A percentile compares a stretch with the other conserved stretches of the same genome.
phyloP scores from a whole-genome alignment of 2,329 filamentous ascomycete genomes.

The Hymenoscyphus albidus region DNA sequence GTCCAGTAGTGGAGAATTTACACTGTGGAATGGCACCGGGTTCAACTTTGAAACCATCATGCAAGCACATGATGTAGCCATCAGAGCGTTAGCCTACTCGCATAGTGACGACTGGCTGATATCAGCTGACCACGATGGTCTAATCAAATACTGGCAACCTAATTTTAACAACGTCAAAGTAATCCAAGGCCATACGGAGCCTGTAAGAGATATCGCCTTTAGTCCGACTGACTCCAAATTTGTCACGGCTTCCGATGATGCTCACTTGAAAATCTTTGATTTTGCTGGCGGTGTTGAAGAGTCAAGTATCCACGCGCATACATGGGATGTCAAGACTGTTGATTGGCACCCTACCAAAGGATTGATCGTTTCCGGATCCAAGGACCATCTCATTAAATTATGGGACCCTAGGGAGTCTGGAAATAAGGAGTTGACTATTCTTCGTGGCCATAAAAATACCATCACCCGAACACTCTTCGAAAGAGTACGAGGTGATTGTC shows the following conservation, averaged over 20 bases:
- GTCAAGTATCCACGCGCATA: slow-evolving; percentile 82
- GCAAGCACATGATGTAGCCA: slow-evolving; percentile 90
- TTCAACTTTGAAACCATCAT: slow-evolving; percentile 99
- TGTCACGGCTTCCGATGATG: slow-evolving; percentile 92
- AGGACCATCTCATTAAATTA: slow-evolving; percentile 94
- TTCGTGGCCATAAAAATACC: slow-evolving; percentile 96
- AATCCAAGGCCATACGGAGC: slow-evolving; percentile 84
- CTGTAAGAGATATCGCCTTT: slow-evolving; percentile 87
- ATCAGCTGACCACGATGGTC: slow-evolving; percentile 89
- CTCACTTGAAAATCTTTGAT: slow-evolving; percentile 90
- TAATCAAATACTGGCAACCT: slow-evolving; percentile 98
- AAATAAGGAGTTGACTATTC: slow-evolving; percentile 62
- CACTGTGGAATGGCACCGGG: slow-evolving; percentile 95
- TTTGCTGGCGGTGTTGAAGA: slow-evolving; percentile 85
- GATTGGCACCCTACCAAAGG: slow-evolving; percentile 98
- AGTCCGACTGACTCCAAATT: slow-evolving; percentile 94
- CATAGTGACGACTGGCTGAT: slow-evolving; percentile 97
- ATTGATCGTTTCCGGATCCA: slow-evolving; percentile 89
- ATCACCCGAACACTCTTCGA: slow-evolving; percentile 93
- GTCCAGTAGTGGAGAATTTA: slow-evolving; percentile 96
- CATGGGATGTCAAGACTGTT: slow-evolving; percentile 95
- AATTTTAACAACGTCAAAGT: slow-evolving; percentile 99
- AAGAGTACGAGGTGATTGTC: slow-evolving; percentile 73
- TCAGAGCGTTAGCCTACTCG: slow-evolving; percentile 80
- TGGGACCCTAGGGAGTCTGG: slow-evolving; percentile 75